These are phyloP conservation scores for Basipetospora chlamydospora DNA, from an alignment of 2,329 filamentous ascomycete species.

Conservation along the genomic window DNA sequence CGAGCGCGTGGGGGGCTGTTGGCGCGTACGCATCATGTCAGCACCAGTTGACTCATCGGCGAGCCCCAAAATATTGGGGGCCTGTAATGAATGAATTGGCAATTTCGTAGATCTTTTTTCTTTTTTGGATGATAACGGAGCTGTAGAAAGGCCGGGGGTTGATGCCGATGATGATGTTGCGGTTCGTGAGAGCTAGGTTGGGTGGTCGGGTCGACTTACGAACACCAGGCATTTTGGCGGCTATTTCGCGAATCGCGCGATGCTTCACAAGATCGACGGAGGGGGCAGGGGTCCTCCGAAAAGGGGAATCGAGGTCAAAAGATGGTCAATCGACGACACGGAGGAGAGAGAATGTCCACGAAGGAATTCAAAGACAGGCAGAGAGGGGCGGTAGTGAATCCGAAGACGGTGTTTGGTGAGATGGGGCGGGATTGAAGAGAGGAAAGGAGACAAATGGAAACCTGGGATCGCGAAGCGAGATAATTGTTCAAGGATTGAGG, in stretches of 20 bases:
- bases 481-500: too few relatives aligned
- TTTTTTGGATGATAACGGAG: not conserved
- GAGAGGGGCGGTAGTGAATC: too few relatives aligned
- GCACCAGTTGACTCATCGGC: slow-evolving; percentile 4
- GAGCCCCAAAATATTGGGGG: not conserved
- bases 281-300: too few relatives aligned
- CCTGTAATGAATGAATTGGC: not conserved
- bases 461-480: too few relatives aligned
- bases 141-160: slow-evolving; percentile 2
- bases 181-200: not conserved
- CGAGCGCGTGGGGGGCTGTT: slow-evolving; percentile 33
- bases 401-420: too few relatives aligned
- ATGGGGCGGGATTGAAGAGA: too few relatives aligned
- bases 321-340: not conserved
- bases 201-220: slow-evolving; percentile 24
- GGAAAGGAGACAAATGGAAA: too few relatives aligned
- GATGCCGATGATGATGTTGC: slow-evolving; percentile 1
- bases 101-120: not conserved
- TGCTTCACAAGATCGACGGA: not conserved
- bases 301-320: too few relatives aligned
- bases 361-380: not conserved
- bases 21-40: too few relatives aligned
- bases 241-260: not conserved
- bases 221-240: slow-evolving; percentile 33
- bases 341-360: not conserved